Base-by-base conservation (phyloP, 1,139 yeast genomes). In the Candida sp. region DNA sequence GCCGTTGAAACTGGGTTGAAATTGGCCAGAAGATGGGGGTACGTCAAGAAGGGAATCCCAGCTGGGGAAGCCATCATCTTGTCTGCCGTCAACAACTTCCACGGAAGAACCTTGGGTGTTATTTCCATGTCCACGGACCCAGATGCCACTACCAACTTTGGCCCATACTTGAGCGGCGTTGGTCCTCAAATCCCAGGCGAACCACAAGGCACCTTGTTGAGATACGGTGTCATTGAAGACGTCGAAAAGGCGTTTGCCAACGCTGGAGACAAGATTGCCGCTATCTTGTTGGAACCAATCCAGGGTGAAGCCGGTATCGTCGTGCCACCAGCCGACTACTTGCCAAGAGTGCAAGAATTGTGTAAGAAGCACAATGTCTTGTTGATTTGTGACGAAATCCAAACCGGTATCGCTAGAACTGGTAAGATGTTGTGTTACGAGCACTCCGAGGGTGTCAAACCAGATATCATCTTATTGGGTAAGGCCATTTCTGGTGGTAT, bases 271-370 rank as follows among this genome's bases (percentile, higher is more conserved):
- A 88, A 86, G 68, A 85, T 93, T 59, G 97, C 97, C 42, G 98
- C 97, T 41, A 85, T 93, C 59, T 76, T 93, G 59, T 84, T 93
- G 60, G 99, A 93, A 74, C 98, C 98, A 56, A 93, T 93, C 65
- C 99, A 93, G 73, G 99, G 99, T 69, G 99, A 93, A 72, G 99
- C 99, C 35, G 99, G 98, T 62, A 93, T 93, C 60, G 96, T 93
- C 37, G 97, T 93, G 28, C 98, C 98, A 49, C 96, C 96, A 58
- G 75, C 72, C 50, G 96, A 84, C 63, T 93, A 93, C 75, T 82
- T 93, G 59, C 72, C 86, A 51, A 75, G 78, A 60, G 97, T 93
- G 34, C 83, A 84, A 61, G 84, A 75, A 52, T 80, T 93, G 56
- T 92, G 98, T 77, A 85, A 84, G 65, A 76, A 91, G 72, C 80